Conservation (phyloP, 2,329 filamentous ascomycete species). For the Pyrenochaeta sp. region DNA sequence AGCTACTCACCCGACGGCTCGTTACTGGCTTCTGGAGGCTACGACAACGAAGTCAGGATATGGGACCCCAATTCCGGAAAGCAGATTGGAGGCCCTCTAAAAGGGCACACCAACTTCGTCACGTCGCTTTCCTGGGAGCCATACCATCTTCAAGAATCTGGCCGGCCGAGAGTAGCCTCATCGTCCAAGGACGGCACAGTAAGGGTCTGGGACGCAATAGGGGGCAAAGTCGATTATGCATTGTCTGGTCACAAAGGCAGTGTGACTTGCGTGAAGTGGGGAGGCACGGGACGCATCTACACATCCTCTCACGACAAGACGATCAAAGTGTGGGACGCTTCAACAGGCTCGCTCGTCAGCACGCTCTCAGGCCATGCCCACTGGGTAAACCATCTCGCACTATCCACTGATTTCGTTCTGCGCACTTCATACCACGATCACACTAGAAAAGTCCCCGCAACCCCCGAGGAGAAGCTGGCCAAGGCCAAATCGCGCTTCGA, state of each 20-base stretch:
- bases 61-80: constrained; percentile 88
- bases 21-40: constrained; percentile 85
- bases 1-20: constrained; percentile 85
- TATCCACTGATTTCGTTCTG: constrained; percentile 90
- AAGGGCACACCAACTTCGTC: constrained; percentile 89
- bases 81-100: constrained; percentile 73
- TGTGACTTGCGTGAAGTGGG: constrained; percentile 93
- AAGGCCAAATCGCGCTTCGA: constrained; percentile 86
- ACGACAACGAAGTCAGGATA: constrained; percentile 89
- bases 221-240: constrained; percentile 79
- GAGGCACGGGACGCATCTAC: constrained; percentile 72
- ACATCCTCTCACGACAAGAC: constrained; percentile 83
- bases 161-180: constrained; percentile 81
- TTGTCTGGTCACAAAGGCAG: constrained; percentile 88
- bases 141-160: constrained; percentile 79
- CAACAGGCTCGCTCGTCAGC: constrained; percentile 79
- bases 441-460: constrained; percentile 70
- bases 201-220: constrained; percentile 83
- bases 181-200: constrained; percentile 90
- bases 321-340: constrained; percentile 87
- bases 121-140: constrained; percentile 92
- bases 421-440: constrained; percentile 89
- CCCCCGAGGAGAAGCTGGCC: constrained; percentile 72
- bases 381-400: constrained; percentile 93
- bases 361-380: constrained; percentile 85